Evolutionary conservation across 2,329 filamentous ascomycete genomes (phyloP).

Genomic region (Scytalidium sp.): DNA sequence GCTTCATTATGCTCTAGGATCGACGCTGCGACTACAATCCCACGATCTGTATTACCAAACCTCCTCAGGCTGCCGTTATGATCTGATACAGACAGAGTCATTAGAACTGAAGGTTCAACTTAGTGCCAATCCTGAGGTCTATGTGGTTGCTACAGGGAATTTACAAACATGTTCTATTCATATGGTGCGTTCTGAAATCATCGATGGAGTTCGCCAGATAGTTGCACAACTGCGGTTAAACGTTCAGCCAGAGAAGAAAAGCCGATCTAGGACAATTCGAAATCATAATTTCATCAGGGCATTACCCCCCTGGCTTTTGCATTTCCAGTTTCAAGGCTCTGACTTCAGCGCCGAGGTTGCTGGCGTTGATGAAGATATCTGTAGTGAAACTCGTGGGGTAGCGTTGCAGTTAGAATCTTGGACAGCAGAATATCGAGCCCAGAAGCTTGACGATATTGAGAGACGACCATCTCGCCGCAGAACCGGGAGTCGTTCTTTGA

Average conservation of each 20-base stretch:
- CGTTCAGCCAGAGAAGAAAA: constrained; percentile 60
- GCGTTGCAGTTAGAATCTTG: constrained; percentile 85
- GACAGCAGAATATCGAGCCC: constrained; percentile 84
- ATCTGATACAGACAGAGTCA: constrained; percentile 82
- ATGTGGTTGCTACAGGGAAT: constrained; percentile 74
- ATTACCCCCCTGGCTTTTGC: constrained; percentile 79
- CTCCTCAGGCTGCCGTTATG: constrained; percentile 75
- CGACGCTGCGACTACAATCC: constrained; percentile 77
- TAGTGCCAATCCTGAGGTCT: constrained; percentile 80
- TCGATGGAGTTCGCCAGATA: constrained; percentile 87
- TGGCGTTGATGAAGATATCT: constrained; percentile 81
- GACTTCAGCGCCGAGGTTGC: constrained; percentile 91
- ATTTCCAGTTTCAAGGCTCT: constrained; percentile 80
- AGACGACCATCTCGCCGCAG: constrained; percentile 61
- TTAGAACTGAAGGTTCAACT: constrained; percentile 85
- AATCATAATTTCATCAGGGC: constrained; percentile 71
- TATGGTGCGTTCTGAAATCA: constrained; percentile 89
- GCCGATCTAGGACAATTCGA: constrained; percentile 42
- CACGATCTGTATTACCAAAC: constrained; percentile 96
- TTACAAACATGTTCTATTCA: constrained; percentile 86
- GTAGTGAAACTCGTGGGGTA: constrained; percentile 75
- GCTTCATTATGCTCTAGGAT: constrained; percentile 80
- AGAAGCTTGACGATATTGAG: constrained; percentile 65
- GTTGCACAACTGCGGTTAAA: constrained; percentile 76
- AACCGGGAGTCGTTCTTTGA: constrained; percentile 67